phyloP scores from a whole-genome alignment of 768 basidiomycete species.

The Russula abietina region DNA sequence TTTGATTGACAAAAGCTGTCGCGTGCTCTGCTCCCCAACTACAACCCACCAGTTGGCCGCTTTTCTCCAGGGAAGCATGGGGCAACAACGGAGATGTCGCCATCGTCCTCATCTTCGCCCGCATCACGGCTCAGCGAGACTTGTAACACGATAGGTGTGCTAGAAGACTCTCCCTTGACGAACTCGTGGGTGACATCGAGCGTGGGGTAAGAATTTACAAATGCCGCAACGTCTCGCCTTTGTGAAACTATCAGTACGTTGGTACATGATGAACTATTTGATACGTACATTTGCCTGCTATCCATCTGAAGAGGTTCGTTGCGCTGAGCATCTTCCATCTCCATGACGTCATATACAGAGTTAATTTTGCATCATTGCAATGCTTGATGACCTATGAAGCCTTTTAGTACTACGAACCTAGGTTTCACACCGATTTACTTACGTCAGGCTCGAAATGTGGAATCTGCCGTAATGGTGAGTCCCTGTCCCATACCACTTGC shows the following conservation, averaged over 20 bases:
- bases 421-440: constrained; percentile 22
- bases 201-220: constrained; percentile 97
- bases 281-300: constrained; percentile 72
- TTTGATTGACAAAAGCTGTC: constrained; percentile 81
- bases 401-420: not conserved
- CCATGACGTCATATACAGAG: constrained; percentile 96
- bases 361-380: constrained; percentile 80
- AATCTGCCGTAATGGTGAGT: constrained; percentile 91
- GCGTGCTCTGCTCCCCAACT: constrained; percentile 74
- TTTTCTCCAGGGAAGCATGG: constrained; percentile 90
- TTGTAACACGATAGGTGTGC: constrained; percentile 73
- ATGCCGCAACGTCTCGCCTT: constrained; percentile 91
- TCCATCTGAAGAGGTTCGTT: constrained; percentile 80
- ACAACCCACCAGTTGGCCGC: constrained; percentile 98
- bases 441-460: constrained; percentile 94
- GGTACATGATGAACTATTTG: not conserved
- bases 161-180: constrained; percentile 82
- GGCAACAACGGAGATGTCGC: constrained; percentile 82
- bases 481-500: constrained; percentile 96
- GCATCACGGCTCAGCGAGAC: constrained; percentile 76
- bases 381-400: constrained; percentile 62
- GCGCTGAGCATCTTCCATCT: constrained; percentile 91
- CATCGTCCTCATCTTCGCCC: constrained; percentile 50
- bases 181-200: constrained; percentile 85
- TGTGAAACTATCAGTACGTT: constrained; percentile 22